A percentile compares a stretch with the other conserved stretches of the same genome.
These are phyloP conservation scores for Pseudomassariella vexata DNA, from an alignment of 2,329 filamentous ascomycete genomes.

Conservation along the genomic window DNA sequence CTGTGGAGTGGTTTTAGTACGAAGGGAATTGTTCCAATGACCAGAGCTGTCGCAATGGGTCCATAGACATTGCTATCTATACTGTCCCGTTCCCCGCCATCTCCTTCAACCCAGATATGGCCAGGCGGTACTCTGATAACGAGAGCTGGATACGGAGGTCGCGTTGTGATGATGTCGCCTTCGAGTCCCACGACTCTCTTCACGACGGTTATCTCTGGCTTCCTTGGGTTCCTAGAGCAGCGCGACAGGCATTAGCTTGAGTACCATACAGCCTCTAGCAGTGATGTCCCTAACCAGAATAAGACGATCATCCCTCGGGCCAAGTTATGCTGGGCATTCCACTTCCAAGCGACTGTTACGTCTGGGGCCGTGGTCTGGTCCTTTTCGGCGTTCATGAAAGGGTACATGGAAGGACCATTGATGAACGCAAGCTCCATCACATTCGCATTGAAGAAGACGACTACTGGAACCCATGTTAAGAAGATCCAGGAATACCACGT, in stretches of 20 bases:
- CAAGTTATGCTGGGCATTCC: conserved; percentile 50
- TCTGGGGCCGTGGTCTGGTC: conserved; percentile 50
- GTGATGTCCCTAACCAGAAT: conserved; percentile 46
- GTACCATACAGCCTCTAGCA: conserved; percentile 1
- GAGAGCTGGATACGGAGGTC: conserved; percentile 50
- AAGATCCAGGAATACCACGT: conserved; percentile 44
- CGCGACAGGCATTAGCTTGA: conserved; percentile 4
- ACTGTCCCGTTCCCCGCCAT: conserved; percentile 64
- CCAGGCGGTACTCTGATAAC: conserved; percentile 66
- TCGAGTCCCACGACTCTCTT: conserved; percentile 80
- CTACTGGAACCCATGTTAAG: conserved; percentile 56
- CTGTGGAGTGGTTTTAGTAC: conserved; percentile 64
- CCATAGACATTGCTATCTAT: conserved; percentile 89
- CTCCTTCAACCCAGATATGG: conserved; percentile 94
- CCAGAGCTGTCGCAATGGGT: conserved; percentile 68
- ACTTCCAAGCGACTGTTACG: conserved; percentile 53
- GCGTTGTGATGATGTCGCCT: conserved; percentile 69
- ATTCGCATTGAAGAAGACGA: conserved; percentile 56
- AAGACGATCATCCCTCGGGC: conserved; percentile 71
- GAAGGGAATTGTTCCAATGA: conserved; percentile 69
- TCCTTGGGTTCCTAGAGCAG: conserved; percentile 56
- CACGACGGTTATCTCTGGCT: conserved; percentile 64
- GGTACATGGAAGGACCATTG: conserved; percentile 67
- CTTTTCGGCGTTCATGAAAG: conserved; percentile 64
- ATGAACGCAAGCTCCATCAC: conserved; percentile 54